Conservation (phyloP, 129 eudicot species). For the Oenanthe sinensis region DNA sequence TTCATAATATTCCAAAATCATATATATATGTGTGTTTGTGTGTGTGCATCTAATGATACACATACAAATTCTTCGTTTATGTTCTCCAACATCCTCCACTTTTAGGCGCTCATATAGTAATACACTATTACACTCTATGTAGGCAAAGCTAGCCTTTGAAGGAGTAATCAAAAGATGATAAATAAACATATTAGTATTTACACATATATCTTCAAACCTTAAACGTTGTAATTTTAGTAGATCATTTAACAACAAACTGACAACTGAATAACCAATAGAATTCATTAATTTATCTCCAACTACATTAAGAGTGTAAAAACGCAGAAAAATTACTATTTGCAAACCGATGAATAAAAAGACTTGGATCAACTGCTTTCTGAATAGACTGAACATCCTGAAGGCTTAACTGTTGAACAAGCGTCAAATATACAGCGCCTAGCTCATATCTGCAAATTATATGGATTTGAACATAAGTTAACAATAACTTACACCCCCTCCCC, state of each 20-base stretch:
- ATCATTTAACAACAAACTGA: background rate
- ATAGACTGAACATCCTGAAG: conserved; percentile 28
- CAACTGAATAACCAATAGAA: background rate
- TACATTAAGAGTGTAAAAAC: background rate
- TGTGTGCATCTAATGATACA: background rate
- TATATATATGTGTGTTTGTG: background rate
- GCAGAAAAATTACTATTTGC: conserved; percentile 15
- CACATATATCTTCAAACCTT: background rate
- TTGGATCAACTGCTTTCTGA: conserved; percentile 38
- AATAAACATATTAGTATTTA: background rate
- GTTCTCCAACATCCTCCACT: background rate
- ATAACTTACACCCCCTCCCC: background rate
- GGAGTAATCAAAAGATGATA: background rate
- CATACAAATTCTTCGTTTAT: background rate
- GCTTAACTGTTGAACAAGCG: conserved; percentile 26
- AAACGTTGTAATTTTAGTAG: background rate
- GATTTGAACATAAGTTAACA: background rate
- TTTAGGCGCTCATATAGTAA: background rate
- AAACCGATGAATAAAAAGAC: conserved; percentile 36
- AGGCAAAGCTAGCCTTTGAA: background rate
- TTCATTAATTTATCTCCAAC: background rate
- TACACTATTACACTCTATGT: background rate
- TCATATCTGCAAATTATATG: conserved; percentile 27
- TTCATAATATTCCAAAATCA: too few species aligned
- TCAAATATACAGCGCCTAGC: conserved; percentile 33